Conservation (phyloP, 1,139 yeast species). For the Saccharomyces hybrid region DNA sequence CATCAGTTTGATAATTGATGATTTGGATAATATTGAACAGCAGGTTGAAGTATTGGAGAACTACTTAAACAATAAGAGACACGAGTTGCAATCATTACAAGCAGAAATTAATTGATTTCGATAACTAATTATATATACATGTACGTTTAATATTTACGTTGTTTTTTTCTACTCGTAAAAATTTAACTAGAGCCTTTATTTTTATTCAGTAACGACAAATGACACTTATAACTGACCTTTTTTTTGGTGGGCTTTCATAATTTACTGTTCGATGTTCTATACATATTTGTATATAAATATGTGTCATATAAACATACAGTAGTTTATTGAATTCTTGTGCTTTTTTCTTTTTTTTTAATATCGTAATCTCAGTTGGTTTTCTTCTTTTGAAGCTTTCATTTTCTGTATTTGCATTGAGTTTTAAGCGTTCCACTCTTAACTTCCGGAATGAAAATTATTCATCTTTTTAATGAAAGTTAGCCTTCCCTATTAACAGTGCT, state of each 20-base stretch:
- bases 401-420: neutral
- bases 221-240: neutral
- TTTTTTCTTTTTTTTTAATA: neutral
- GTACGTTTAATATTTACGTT: neutral
- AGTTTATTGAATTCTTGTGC: neutral
- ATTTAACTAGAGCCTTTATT: neutral
- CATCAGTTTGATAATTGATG: constrained; percentile 38
- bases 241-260: neutral
- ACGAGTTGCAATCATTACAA: constrained; percentile 40
- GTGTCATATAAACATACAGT: neutral
- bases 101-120: constrained; percentile 32
- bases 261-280: neutral
- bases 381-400: neutral
- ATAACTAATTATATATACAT: constrained; percentile 1
- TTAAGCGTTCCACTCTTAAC: neutral
- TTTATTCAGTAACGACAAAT: neutral
- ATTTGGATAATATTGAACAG: constrained; percentile 42
- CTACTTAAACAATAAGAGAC: constrained; percentile 42
- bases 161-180: neutral
- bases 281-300: neutral
- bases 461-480: too few species aligned
- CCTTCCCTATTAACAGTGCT: neutral
- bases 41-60: constrained; percentile 50
- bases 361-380: neutral
- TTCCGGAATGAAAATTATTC: neutral